Conservation (phyloP, 768 basidiomycete species). For the Cystoderma amianthinum region DNA sequence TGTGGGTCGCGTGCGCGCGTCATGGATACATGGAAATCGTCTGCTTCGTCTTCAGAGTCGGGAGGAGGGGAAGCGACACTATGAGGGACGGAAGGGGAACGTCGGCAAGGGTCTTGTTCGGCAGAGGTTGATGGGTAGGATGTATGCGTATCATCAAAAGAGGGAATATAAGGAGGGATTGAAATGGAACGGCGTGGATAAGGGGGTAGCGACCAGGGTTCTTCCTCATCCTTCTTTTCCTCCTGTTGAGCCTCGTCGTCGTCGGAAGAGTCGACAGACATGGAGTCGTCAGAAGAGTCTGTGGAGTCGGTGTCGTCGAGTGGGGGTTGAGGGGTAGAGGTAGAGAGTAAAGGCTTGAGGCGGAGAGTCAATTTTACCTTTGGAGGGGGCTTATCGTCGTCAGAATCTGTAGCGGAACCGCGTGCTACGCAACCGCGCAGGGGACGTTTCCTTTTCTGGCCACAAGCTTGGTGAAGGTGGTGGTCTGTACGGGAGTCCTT, state of each 20-base stretch:
- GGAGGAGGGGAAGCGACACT: slow-evolving; percentile 65
- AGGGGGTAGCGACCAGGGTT: slow-evolving; percentile 44
- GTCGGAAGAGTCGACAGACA: slow-evolving; percentile 38
- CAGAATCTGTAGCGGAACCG: slow-evolving; percentile 16
- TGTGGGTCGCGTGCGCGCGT: slow-evolving; percentile 26
- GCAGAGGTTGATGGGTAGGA: slow-evolving; percentile 16
- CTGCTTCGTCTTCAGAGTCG: slow-evolving; percentile 60
- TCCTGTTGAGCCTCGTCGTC: slow-evolving; percentile 18
- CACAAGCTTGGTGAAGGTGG: slow-evolving; percentile 18
- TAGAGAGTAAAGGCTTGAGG: slow-evolving; percentile 41
- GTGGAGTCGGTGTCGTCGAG: slow-evolving; percentile 27
- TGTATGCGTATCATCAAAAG: slow-evolving; percentile 26
- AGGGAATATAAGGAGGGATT: slow-evolving; percentile 49
- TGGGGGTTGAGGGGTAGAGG: slow-evolving; percentile 8
- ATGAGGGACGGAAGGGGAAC: slow-evolving; percentile 52
- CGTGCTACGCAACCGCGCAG: slow-evolving; percentile 26
- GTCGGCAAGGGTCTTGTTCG: slow-evolving; percentile 27
- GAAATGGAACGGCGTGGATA: slow-evolving; percentile 53
- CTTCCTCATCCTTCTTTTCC: slow-evolving; percentile 22
- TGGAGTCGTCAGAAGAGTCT: slow-evolving; percentile 23
- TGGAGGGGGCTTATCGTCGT: slow-evolving; percentile 40
- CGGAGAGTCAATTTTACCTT: slow-evolving; percentile 70
- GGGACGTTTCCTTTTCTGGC: slow-evolving; percentile 37
- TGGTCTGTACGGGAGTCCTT: slow-evolving; percentile 14
- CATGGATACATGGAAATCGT: slow-evolving; percentile 40